phyloP scores from a whole-genome alignment of 495 filamentous ascomycete genomes.

The Clohesyomyces aquaticus region DNA sequence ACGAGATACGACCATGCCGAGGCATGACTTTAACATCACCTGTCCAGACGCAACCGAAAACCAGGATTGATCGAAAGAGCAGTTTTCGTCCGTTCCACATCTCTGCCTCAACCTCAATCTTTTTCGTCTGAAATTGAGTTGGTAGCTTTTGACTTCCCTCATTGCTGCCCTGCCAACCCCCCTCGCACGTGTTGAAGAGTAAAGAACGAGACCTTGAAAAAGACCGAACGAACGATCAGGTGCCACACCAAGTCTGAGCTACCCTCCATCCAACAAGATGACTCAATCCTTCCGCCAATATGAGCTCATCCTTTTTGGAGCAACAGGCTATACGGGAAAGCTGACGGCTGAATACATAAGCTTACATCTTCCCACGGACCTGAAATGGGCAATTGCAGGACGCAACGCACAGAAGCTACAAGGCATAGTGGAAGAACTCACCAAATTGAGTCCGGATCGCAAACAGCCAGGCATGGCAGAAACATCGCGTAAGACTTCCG shows the following conservation, averaged over 20 bases:
- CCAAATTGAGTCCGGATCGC: slow-evolving; percentile 70
- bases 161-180: too few relatives aligned
- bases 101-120: neutral
- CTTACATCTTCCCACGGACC: slow-evolving; percentile 69
- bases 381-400: slow-evolving; percentile 91
- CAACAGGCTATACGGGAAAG: slow-evolving; percentile 85
- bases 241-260: neutral
- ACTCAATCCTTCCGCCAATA: slow-evolving; percentile 59
- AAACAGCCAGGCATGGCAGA: slow-evolving; percentile 67
- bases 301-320: slow-evolving; percentile 82
- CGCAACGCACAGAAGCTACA: slow-evolving; percentile 76
- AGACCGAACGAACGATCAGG: too few relatives aligned
- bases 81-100: neutral
- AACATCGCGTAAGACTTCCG: too few relatives aligned
- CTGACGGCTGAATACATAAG: slow-evolving; percentile 77
- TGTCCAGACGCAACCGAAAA: neutral
- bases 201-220: too few relatives aligned
- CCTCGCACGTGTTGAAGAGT: too few relatives aligned
- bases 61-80: neutral
- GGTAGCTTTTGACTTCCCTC: neutral
- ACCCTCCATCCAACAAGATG: neutral
- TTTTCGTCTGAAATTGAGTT: neutral
- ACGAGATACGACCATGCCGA: too few relatives aligned
- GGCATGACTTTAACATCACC: neutral
- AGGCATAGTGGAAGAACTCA: slow-evolving; percentile 65